Base-by-base conservation (phyloP, 371 early-diverging fungal genomes). In the Phascolomyces articulosus region DNA sequence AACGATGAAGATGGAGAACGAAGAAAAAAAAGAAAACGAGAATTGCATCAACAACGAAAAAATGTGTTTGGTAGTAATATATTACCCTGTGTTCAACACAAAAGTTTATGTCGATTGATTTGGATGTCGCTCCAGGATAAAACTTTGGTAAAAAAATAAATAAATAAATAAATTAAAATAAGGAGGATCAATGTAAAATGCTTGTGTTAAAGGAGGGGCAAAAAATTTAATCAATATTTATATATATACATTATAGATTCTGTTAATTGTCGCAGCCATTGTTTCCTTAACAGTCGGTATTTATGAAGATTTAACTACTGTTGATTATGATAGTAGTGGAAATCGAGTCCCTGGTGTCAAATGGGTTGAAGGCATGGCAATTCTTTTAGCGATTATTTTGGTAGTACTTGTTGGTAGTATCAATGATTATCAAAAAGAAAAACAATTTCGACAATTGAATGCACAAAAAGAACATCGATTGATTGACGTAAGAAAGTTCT, bases 361-460 rank as follows among this genome's bases (percentile, higher is more conserved):
- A 24, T 92, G 92, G 92, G 88, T 90, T 16, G 92, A 92, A 70
- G 92, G 92, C 57, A 84, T 88, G 1, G 90, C 90, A 40, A 92
- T 95, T 66, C 71, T 95, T 51, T 76, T 90, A 11, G 94, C 94
- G 13, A 90, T 96, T 55, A 26, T 92, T 9, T 75, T 95, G 53
- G 94, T 96, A 28, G 90, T 97, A 38, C 54, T 90, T 48, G 89
- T 93, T 53, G 89, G 90, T 2, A 85, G 91, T 62, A 68, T 94
- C 48, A 96, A 94, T 70, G 95, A 97, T 74, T 93, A 79, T 69
- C 91, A 91, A 67, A 95, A 96, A 73, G 93, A 96, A 68, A 77
- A 75, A 21, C 93, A 95, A 71, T 95, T 96, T 74, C 87, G 90
- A 34, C 87, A 84, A 57, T 76, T 96, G 27, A 91, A 89, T 70